Evolutionary conservation across 768 basidiomycete genomes (phyloP).

Genomic region (Kwoniella heveanensis): DNA sequence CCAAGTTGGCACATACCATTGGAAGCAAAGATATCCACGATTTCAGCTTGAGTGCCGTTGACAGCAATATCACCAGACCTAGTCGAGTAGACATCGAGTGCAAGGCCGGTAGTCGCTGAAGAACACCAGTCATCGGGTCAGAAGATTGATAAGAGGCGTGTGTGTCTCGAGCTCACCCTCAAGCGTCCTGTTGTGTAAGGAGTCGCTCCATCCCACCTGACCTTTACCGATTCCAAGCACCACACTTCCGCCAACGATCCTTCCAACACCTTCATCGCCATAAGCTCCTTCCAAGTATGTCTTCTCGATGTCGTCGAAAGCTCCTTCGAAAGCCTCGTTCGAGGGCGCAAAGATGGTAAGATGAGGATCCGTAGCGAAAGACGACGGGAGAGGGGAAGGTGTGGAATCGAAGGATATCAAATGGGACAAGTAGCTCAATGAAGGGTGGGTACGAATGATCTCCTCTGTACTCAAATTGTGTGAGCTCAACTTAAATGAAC

Average conservation of each 20-base stretch:
- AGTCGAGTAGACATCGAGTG: constrained; percentile 53
- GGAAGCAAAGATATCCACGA: constrained; percentile 81
- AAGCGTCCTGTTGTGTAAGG: constrained; percentile 25
- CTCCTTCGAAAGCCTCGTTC: constrained; percentile 74
- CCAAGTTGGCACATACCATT: constrained; percentile 61
- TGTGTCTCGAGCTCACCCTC: constrained; percentile 20
- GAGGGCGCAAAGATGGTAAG: constrained; percentile 88
- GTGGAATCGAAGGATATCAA: constrained; percentile 62
- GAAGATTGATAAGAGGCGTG: no score
- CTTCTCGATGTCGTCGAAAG: constrained; percentile 73
- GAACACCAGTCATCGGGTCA: background rate
- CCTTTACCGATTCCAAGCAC: constrained; percentile 36
- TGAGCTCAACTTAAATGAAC: background rate
- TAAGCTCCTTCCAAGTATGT: constrained; percentile 87
- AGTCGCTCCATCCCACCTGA: constrained; percentile 56
- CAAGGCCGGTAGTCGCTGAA: constrained; percentile 27
- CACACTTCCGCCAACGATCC: constrained; percentile 65
- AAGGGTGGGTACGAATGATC: constrained; percentile 64
- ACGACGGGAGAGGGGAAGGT: constrained; percentile 60
- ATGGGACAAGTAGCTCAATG: constrained; percentile 72
- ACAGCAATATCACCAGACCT: constrained; percentile 61
- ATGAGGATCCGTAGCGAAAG: constrained; percentile 61
- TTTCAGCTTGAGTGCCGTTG: constrained; percentile 60
- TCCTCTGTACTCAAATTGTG: constrained; percentile 59
- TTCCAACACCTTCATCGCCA: constrained; percentile 74